These are phyloP conservation scores for Lunularia cruciata DNA, from an alignment of 225 moss, liverwort and hornwort species.

Conservation along the genomic window DNA sequence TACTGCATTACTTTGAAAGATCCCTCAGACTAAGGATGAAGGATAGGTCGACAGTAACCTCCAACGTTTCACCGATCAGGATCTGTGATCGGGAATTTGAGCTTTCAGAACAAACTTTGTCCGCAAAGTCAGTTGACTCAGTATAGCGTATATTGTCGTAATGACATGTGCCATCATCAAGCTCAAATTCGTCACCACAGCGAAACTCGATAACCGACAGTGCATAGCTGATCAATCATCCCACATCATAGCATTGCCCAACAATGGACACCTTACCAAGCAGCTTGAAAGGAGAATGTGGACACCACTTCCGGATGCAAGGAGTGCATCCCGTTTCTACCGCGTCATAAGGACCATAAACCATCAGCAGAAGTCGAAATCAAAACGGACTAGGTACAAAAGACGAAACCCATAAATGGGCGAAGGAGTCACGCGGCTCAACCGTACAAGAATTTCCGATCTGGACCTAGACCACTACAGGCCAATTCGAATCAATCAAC, in stretches of 20 bases:
- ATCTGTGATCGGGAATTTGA: neutral
- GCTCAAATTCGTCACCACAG: neutral
- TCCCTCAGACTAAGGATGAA: neutral
- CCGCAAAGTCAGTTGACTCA: slow-evolving; percentile 12
- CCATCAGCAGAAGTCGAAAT: neutral
- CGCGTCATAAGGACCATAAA: neutral
- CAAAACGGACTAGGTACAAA: neutral
- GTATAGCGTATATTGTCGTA: slow-evolving; percentile 18
- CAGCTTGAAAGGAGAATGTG: neutral
- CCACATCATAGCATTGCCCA: too few species aligned
- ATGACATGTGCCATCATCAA: slow-evolving; percentile 3
- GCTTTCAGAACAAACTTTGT: slow-evolving; percentile 8
- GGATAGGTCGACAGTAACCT: too few species aligned
- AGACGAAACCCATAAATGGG: neutral
- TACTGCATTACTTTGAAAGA: neutral
- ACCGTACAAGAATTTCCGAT: too few species aligned
- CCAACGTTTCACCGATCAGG: too few species aligned
- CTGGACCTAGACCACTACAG: too few species aligned
- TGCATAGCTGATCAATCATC: too few species aligned
- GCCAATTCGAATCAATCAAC: too few species aligned
- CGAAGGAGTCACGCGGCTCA: too few species aligned
- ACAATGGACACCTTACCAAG: neutral
- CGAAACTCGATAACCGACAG: too few species aligned
- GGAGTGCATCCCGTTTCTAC: neutral
- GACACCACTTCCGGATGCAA: too few species aligned